Evolutionary conservation across 345 rosid genomes (phyloP).

Genomic region (Brassica incana): DNA sequence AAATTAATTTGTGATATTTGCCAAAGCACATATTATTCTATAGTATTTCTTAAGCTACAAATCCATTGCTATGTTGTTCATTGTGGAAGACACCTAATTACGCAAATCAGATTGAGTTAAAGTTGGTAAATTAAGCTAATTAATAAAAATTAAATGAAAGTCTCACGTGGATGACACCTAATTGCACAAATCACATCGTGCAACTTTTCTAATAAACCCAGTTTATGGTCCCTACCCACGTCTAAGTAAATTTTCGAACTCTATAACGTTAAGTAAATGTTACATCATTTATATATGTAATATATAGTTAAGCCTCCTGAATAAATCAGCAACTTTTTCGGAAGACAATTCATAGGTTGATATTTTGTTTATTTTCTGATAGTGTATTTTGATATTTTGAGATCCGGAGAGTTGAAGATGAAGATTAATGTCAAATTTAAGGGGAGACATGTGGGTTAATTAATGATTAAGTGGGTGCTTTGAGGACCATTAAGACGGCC

Average conservation of each 20-base stretch:
- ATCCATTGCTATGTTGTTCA: neutral
- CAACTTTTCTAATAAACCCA: constrained; percentile 30
- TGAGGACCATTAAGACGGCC: constrained; percentile 38
- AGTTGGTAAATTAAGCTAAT: constrained; percentile 14
- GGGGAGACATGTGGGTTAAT: constrained; percentile 30
- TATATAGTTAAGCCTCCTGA: neutral
- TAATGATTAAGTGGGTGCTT: constrained; percentile 34
- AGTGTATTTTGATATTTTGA: neutral
- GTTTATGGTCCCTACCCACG: constrained; percentile 35
- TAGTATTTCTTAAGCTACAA: neutral
- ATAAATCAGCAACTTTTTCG: neutral
- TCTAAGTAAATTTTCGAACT: neutral
- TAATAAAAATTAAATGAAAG: constrained; percentile 23
- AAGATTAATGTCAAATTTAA: constrained; percentile 17
- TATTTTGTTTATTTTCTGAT: neutral
- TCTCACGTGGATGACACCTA: constrained; percentile 41
- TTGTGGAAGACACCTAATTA: neutral
- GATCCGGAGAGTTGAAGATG: neutral
- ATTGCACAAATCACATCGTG: constrained; percentile 35
- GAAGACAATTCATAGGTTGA: neutral
- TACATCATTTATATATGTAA: neutral
- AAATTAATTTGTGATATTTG: neutral
- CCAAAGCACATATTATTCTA: neutral
- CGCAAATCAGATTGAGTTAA: neutral
- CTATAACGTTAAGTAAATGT: constrained; percentile 6